Base-by-base conservation (phyloP, 2,329 filamentous ascomycete species). In the Pseudogymnoascus sp. region DNA sequence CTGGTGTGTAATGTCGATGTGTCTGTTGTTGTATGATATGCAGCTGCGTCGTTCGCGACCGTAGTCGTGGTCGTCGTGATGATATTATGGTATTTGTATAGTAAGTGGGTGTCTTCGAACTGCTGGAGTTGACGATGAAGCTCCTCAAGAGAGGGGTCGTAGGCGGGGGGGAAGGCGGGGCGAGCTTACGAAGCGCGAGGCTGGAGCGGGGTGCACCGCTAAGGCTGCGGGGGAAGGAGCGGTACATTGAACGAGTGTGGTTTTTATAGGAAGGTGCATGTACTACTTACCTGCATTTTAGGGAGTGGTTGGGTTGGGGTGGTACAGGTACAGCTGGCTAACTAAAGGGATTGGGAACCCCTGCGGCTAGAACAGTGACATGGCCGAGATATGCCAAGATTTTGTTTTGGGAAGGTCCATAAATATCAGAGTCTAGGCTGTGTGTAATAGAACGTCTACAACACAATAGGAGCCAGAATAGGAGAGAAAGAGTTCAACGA, bases 211-310 rank as follows among this genome's bases (percentile, higher is more conserved):
- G 35, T 61, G 50, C 50, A 33, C 28, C 50, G 13, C 50, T 33
- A 57, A 33, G n/a, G 28, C 19, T 57, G 50, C 50, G 28, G 50
- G 50, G 50, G 10, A 57, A 13, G 50, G 50, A 57, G 50, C 17
- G 50, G 50, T 57, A 57, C 50, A 57, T 57, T 21, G 50, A 5
- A n/a, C 13, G 3, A 3, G 50, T 33, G 50, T 57, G 28, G 7
- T 57, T 57, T 57, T 57, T 19, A 21, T 57, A 33, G 50, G 50
- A 57, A 57, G 50, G 50, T 57, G 50, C 50, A 33, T 33, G 28
- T 57, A 57, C 47, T 57, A 9, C 26, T 57, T 4, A 33, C 47
- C 47, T 57, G 47, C 47, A 57, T 57, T 57, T 57, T 57, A 33
- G 26, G 50, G 50, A 57, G 50, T 19, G 26, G 17, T 13, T 33